phyloP scores from a whole-genome alignment of 139 green algal species.

The Chlorella ohadii region DNA sequence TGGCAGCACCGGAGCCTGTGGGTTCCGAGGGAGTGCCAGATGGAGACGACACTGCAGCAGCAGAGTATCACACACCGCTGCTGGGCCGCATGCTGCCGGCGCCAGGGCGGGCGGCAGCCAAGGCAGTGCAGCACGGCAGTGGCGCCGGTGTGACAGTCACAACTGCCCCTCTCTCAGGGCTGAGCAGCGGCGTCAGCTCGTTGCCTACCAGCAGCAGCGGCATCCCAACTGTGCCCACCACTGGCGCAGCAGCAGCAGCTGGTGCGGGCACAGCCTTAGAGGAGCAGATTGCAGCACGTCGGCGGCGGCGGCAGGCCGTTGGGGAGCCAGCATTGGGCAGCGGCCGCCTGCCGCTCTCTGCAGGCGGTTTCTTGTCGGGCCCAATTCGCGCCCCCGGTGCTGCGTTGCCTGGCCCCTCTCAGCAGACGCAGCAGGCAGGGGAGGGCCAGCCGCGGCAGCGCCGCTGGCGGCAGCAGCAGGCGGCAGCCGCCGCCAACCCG shows the following conservation, averaged over 20 bases:
- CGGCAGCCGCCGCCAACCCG: slow-evolving; percentile 3
- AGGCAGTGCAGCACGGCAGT: not conserved
- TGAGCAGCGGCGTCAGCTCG: not conserved
- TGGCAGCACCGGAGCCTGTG: not conserved
- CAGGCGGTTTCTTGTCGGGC: not conserved
- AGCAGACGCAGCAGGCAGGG: not conserved
- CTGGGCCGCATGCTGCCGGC: not conserved
- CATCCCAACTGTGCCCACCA: slow-evolving; percentile 19
- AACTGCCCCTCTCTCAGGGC: too few species aligned
- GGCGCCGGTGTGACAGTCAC: not conserved
- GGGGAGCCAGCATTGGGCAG: not conserved
- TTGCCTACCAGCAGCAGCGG: not conserved
- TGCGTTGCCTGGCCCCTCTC: not conserved
- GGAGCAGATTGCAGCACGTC: not conserved
- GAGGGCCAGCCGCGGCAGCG: not conserved
- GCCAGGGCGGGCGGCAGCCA: not conserved
- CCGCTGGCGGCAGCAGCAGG: not conserved
- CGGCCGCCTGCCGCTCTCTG: not conserved
- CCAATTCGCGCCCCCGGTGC: not conserved
- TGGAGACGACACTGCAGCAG: not conserved
- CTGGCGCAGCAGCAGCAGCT: not conserved
- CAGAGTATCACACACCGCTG: not conserved
- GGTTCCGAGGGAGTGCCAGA: not conserved
- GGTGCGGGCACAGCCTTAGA: not conserved
- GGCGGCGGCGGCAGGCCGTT: not conserved